phyloP scores from a whole-genome alignment of 164 flowering plant genomes.

The Chimonanthus salicifolius region DNA sequence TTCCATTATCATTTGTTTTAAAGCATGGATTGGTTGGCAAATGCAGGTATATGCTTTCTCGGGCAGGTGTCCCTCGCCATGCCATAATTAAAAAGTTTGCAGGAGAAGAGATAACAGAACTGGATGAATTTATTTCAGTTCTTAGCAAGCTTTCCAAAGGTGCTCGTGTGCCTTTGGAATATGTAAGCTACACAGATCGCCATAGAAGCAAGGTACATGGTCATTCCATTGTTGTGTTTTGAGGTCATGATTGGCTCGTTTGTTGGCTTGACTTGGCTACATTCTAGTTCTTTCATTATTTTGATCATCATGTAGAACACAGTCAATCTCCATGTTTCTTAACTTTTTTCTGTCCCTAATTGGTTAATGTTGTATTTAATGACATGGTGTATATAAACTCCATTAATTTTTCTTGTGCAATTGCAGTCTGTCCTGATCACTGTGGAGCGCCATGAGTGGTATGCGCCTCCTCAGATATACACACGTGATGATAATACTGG shows the following conservation, averaged over 20 bases:
- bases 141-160: constrained; percentile 73
- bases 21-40: constrained; percentile 4
- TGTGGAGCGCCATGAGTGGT: constrained; percentile 95
- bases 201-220: constrained; percentile 77
- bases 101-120: constrained; percentile 65
- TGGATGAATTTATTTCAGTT: constrained; percentile 60
- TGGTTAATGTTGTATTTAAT: neutral
- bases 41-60: constrained; percentile 83
- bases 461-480: constrained; percentile 81
- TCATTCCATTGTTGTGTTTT: neutral
- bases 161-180: constrained; percentile 87
- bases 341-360: too few species aligned
- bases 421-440: constrained; percentile 94
- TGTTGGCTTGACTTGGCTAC: too few species aligned
- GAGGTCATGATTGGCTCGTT: too few species aligned
- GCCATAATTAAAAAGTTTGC: constrained; percentile 91
- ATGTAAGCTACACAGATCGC: constrained; percentile 68
- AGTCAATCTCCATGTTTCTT: too few species aligned
- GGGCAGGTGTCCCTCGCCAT: constrained; percentile 95
- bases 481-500: constrained; percentile 84
- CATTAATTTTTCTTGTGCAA: neutral
- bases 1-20: constrained; percentile 5
- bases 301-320: too few species aligned
- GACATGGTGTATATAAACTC: neutral
- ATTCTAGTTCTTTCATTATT: too few species aligned